These are phyloP conservation scores for Pulchroboletus neoregius DNA, from an alignment of 1,284 basidiomycete species.

Conservation along the genomic window DNA sequence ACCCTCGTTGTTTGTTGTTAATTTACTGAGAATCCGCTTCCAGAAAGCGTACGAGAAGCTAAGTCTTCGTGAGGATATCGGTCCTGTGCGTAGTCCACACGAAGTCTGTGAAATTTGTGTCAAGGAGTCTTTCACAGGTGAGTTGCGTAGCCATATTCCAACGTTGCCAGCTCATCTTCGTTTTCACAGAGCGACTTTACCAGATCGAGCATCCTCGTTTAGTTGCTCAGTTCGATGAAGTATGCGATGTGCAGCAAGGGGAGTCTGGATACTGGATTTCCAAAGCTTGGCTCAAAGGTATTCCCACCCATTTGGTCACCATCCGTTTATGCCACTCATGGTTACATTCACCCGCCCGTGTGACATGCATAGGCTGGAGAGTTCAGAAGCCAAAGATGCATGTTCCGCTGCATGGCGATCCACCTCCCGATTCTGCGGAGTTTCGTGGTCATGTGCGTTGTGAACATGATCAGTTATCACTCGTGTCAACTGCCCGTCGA, in stretches of 20 bases:
- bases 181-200: slow-evolving; percentile 59
- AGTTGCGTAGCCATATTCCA: slow-evolving; percentile 8
- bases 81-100: slow-evolving; percentile 42
- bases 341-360: slow-evolving; percentile 7
- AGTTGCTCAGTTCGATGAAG: slow-evolving; percentile 54
- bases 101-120: slow-evolving; percentile 67
- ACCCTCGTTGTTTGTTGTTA: slow-evolving; percentile 7
- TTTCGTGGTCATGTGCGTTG: slow-evolving; percentile 61
- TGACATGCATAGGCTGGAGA: slow-evolving; percentile 58
- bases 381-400: slow-evolving; percentile 73
- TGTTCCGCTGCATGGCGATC: slow-evolving; percentile 48
- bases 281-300: slow-evolving; percentile 73
- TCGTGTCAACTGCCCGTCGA: slow-evolving; percentile 50
- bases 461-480: slow-evolving; percentile 59
- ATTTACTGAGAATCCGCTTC: background rate
- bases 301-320: slow-evolving; percentile 10
- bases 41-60: slow-evolving; percentile 53
- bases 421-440: slow-evolving; percentile 55
- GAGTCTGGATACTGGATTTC: slow-evolving; percentile 68
- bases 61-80: slow-evolving; percentile 40
- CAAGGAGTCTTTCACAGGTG: slow-evolving; percentile 55
- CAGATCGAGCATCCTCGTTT: slow-evolving; percentile 57
- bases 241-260: slow-evolving; percentile 42
- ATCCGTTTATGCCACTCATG: slow-evolving; percentile 14
- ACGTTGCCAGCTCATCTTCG: slow-evolving; percentile 5